Conservation (phyloP, 2,329 filamentous ascomycete species). For the Sclerotinia borealis region DNA sequence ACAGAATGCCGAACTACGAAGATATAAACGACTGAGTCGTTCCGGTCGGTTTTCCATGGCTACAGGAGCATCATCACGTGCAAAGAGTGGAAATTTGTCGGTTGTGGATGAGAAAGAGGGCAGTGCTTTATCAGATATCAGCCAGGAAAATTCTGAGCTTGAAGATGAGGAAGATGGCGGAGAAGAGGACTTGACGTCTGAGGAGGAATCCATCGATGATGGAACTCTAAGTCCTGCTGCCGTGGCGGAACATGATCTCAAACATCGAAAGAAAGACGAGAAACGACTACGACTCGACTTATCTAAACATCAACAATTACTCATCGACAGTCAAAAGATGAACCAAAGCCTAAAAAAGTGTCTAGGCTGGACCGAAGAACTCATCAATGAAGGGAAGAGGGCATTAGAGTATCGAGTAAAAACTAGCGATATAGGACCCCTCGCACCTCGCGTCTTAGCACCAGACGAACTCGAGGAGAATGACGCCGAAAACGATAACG, state of each 20-base stretch:
- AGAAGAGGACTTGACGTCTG: constrained; percentile 42
- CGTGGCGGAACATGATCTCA: constrained; percentile 39
- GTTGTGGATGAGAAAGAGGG: constrained; percentile 37
- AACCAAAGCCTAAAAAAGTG: constrained; percentile 91
- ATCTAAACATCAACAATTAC: constrained; percentile 78
- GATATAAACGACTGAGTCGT: constrained; percentile 79
- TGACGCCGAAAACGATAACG: constrained; percentile 24
- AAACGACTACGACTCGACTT: constrained; percentile 79
- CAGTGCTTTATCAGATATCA: constrained; percentile 42
- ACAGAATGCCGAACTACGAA: constrained; percentile 79
- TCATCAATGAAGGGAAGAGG: constrained; percentile 83
- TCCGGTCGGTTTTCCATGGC: constrained; percentile 66
- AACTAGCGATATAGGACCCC: constrained; percentile 66
- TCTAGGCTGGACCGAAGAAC: constrained; percentile 79
- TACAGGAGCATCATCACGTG: constrained; percentile 42
- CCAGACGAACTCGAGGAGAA: constrained; percentile 53
- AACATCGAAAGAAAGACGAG: constrained; percentile 68
- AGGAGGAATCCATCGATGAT: constrained; percentile 42
- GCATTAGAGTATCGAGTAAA: constrained; percentile 78
- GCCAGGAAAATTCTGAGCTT: constrained; percentile 38
- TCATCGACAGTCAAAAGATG: constrained; percentile 88
- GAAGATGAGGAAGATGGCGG: constrained; percentile 36
- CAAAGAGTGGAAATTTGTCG: constrained; percentile 39
- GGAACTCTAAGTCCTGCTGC: constrained; percentile 36
- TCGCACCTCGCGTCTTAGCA: constrained; percentile 73